Conservation (phyloP, 2,329 filamentous ascomycete genomes). For the Neophaeococcomyces mojaviensis region DNA sequence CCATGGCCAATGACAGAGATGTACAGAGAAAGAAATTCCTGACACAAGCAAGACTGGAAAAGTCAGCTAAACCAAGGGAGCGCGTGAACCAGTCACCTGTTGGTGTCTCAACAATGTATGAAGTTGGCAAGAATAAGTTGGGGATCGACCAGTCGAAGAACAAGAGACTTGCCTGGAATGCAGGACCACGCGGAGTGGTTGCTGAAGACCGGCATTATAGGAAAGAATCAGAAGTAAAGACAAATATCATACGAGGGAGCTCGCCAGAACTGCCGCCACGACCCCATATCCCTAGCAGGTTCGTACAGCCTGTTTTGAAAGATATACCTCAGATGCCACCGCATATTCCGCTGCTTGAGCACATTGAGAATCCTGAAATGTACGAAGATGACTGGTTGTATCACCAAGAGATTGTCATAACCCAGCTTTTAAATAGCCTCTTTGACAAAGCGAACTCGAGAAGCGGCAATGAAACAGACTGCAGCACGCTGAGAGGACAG, state of each 20-base stretch:
- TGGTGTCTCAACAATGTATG: slow-evolving; percentile 4
- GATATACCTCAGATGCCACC: slow-evolving; percentile 23
- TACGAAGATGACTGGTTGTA: slow-evolving; percentile 58
- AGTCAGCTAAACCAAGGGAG: neutral
- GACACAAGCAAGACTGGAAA: slow-evolving; percentile 3
- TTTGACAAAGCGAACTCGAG: slow-evolving; percentile 29
- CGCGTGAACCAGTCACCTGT: neutral
- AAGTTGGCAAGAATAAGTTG: neutral
- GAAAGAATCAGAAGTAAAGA: slow-evolving; percentile 20
- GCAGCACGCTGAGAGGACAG: slow-evolving; percentile 36
- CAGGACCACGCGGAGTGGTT: neutral
- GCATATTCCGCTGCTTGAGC: slow-evolving; percentile 48
- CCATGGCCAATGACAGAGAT: slow-evolving; percentile 11
- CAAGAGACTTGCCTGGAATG: slow-evolving; percentile 1
- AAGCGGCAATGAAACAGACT: slow-evolving; percentile 27
- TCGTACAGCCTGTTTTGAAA: slow-evolving; percentile 16
- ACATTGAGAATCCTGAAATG: slow-evolving; percentile 49
- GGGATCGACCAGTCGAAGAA: neutral
- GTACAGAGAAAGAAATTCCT: slow-evolving; percentile 7
- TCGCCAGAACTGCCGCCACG: neutral
- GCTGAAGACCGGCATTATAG: neutral
- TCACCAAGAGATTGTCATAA: slow-evolving; percentile 55
- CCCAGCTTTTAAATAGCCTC: slow-evolving; percentile 52
- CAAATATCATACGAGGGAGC: neutral
- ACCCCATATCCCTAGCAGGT: slow-evolving; percentile 13